Evolutionary conservation across 2,329 filamentous ascomycete genomes (phyloP).

Genomic region (Aspergillus brasiliensis): DNA sequence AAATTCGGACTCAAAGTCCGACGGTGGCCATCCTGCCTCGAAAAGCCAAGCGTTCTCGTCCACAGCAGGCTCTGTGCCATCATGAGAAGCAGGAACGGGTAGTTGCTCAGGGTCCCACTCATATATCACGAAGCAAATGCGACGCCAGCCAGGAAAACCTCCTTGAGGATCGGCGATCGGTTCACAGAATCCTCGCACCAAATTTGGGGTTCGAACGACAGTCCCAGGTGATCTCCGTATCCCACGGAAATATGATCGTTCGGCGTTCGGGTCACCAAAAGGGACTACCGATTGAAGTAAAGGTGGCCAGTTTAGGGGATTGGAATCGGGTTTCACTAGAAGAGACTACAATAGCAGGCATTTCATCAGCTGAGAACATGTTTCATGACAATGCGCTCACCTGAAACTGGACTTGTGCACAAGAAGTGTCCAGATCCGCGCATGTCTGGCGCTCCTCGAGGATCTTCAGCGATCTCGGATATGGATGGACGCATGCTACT

Average conservation of each 20-base stretch:
- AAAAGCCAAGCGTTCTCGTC: conserved; percentile 3
- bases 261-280: not conserved
- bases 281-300: conserved; percentile 29
- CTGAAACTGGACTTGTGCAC: conserved; percentile 24
- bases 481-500: conserved; percentile 42
- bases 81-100: conserved; percentile 21
- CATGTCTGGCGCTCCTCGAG: conserved; percentile 38
- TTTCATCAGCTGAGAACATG: not conserved
- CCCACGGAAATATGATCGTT: conserved; percentile 30
- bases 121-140: conserved; percentile 42
- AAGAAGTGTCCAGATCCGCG: conserved; percentile 33
- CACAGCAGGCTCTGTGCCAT: conserved; percentile 10
- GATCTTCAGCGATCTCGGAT: conserved; percentile 23
- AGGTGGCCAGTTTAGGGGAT: conserved; percentile 30
- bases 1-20: conserved; percentile 25
- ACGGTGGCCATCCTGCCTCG: conserved; percentile 19
- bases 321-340: conserved; percentile 19
- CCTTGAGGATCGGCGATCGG: conserved; percentile 28
- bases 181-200: conserved; percentile 41
- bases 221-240: conserved; percentile 19
- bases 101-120: conserved; percentile 23
- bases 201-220: conserved; percentile 13
- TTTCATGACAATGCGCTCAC: conserved; percentile 21
- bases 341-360: conserved; percentile 22
- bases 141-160: conserved; percentile 38